Evolutionary conservation across 148 eudicot genomes (phyloP).

Genomic region (Fallopia convolvulus): DNA sequence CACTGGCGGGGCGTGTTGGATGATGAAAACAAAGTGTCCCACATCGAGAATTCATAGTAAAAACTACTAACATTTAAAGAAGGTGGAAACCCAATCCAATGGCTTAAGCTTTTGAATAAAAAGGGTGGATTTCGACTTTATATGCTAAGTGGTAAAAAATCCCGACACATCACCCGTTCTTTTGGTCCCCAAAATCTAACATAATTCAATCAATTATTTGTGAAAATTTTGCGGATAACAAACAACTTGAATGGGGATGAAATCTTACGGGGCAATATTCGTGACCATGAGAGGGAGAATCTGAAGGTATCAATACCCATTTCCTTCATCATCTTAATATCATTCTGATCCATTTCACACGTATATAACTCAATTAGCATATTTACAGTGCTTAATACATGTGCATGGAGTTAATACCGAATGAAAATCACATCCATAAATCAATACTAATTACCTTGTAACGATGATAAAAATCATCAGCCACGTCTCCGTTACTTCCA

Average conservation of each 20-base stretch:
- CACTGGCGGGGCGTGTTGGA: too few relatives aligned
- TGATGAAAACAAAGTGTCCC: too few relatives aligned
- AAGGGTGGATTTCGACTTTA: too few relatives aligned
- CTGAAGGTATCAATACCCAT: constrained; percentile 31
- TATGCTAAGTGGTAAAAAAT: too few relatives aligned
- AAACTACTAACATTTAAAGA: too few relatives aligned
- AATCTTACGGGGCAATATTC: constrained; percentile 29
- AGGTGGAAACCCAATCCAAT: too few relatives aligned
- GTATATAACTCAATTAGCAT: neutral
- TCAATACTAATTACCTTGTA: constrained; percentile 9
- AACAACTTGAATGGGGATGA: neutral
- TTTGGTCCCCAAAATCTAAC: too few relatives aligned
- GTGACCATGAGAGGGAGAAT: constrained; percentile 38
- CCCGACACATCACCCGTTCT: too few relatives aligned
- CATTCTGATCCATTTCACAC: constrained; percentile 19
- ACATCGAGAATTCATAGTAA: too few relatives aligned
- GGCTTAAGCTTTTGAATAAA: too few relatives aligned
- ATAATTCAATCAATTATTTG: too few relatives aligned
- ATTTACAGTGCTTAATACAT: neutral
- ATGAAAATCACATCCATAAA: neutral
- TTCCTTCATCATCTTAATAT: constrained; percentile 32
- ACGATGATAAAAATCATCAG: constrained; percentile 16
- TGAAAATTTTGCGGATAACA: neutral
- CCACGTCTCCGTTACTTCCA: constrained; percentile 12
- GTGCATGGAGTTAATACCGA: neutral